These are phyloP conservation scores for Coniochaeta sp. DNA, from an alignment of 2,329 filamentous ascomycete genomes.

Conservation along the genomic window DNA sequence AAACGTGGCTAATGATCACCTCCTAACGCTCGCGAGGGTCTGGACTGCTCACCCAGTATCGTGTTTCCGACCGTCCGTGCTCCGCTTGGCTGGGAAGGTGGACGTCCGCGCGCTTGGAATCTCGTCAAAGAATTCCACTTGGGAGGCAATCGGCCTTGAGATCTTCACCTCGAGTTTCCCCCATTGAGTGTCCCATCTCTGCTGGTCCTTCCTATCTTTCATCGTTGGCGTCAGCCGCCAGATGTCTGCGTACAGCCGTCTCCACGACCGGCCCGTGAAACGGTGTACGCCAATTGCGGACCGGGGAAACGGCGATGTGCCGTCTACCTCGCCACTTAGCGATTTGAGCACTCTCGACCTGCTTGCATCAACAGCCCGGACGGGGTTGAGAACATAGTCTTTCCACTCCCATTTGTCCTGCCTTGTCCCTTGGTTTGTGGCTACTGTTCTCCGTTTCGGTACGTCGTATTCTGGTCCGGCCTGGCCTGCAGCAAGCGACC, in stretches of 20 bases:
- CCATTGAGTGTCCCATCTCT: constrained; percentile 35
- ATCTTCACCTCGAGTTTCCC: constrained; percentile 24
- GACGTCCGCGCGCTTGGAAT: not conserved
- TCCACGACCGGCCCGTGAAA: constrained; percentile 33
- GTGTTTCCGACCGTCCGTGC: not conserved
- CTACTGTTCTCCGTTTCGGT: constrained; percentile 27
- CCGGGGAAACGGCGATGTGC: constrained; percentile 24
- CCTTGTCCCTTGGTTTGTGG: constrained; percentile 1
- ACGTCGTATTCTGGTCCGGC: constrained; percentile 28
- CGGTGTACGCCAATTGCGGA: constrained; percentile 23
- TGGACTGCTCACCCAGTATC: not conserved
- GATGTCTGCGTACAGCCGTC: constrained; percentile 37
- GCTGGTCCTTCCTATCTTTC: constrained; percentile 17
- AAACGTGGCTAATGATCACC: not conserved
- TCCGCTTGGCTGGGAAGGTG: not conserved
- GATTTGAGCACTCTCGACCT: constrained; percentile 25
- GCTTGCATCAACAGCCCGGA: constrained; percentile 28
- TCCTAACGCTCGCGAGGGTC: no score
- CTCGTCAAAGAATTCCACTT: constrained; percentile 41
- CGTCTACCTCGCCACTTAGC: constrained; percentile 28
- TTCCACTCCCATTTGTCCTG: constrained; percentile 33
- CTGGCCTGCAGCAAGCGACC: constrained; percentile 34
- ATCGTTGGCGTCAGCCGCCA: constrained; percentile 39
- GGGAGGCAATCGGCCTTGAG: constrained; percentile 21
- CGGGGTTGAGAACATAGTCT: constrained; percentile 29